Evolutionary conservation across 106 monocot species (phyloP).

Genomic region (Allium fistulosum): DNA sequence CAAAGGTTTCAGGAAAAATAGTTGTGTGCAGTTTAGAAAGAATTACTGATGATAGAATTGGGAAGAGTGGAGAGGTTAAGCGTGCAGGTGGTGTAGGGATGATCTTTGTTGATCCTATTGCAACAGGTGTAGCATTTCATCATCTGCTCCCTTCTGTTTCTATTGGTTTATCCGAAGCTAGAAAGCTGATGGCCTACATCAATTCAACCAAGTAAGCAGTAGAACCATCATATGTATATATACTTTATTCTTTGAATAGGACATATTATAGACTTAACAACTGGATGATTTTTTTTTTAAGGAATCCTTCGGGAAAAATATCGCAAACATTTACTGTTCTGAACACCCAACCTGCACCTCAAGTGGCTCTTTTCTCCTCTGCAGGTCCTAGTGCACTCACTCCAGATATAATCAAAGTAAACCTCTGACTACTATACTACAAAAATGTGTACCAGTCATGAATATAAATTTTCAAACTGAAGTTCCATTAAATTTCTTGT

Average conservation of each 20-base stretch:
- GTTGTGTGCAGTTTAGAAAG: background rate
- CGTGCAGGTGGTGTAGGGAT: conserved; percentile 7
- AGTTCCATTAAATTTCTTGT: background rate
- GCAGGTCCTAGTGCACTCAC: conserved; percentile 1
- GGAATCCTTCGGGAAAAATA: conserved; percentile 6
- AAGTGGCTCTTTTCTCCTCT: conserved; percentile 2
- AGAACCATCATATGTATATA: too few relatives aligned
- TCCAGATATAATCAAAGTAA: conserved; percentile 16
- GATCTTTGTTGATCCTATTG: conserved; percentile 6
- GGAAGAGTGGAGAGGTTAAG: conserved; percentile 1
- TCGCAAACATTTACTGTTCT: background rate
- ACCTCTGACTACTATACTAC: too few relatives aligned
- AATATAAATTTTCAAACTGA: background rate
- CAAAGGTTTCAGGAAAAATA: conserved; percentile 2
- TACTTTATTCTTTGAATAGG: too few relatives aligned
- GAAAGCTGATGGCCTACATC: background rate
- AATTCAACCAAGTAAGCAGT: background rate
- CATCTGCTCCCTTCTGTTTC: conserved; percentile 1
- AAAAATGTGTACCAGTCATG: too few relatives aligned
- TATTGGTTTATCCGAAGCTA: conserved; percentile 4
- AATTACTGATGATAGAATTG: background rate
- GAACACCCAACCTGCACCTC: background rate
- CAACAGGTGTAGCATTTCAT: background rate
- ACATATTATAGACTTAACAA: too few relatives aligned
- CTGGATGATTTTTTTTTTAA: background rate